phyloP scores from a whole-genome alignment of 495 filamentous ascomycete genomes.

The Daldinia childiae region DNA sequence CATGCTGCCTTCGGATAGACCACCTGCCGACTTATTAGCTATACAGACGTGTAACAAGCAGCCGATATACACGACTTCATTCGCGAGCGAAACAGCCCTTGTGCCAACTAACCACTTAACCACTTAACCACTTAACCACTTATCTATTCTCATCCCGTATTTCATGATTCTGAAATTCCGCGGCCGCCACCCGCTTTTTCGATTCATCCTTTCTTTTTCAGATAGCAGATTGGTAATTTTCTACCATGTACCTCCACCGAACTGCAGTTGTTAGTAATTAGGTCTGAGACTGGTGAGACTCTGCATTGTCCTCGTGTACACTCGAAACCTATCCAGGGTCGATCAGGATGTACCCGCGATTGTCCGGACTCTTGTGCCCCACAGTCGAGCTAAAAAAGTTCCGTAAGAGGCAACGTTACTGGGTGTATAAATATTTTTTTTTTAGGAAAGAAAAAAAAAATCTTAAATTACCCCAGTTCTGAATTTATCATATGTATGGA shows the following conservation, averaged over 20 bases:
- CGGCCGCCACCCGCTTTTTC: constrained; percentile 9
- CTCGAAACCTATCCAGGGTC: constrained; percentile 38
- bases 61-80: constrained; percentile 10
- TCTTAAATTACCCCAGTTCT: constrained; percentile 9
- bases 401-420: constrained; percentile 31
- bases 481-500: constrained; percentile 14
- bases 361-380: constrained; percentile 33
- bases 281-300: constrained; percentile 37
- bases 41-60: constrained; percentile 17
- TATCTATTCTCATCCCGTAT: constrained; percentile 9
- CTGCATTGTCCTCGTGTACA: constrained; percentile 39
- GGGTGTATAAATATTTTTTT: background rate
- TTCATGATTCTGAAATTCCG: constrained; percentile 19
- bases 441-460: background rate
- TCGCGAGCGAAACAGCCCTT: constrained; percentile 1
- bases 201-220: constrained; percentile 25
- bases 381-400: constrained; percentile 20
- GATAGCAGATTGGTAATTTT: constrained; percentile 16
- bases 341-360: constrained; percentile 36
- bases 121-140: constrained; percentile 1
- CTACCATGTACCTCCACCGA: constrained; percentile 14
- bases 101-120: constrained; percentile 4
- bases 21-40: constrained; percentile 28
- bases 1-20: constrained; percentile 25
- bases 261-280: constrained; percentile 11